Evolutionary conservation across 179 eudicot species (phyloP), one percentile per base, ranked within the genome.

Genomic region (Carnegiea gigantea): DNA sequence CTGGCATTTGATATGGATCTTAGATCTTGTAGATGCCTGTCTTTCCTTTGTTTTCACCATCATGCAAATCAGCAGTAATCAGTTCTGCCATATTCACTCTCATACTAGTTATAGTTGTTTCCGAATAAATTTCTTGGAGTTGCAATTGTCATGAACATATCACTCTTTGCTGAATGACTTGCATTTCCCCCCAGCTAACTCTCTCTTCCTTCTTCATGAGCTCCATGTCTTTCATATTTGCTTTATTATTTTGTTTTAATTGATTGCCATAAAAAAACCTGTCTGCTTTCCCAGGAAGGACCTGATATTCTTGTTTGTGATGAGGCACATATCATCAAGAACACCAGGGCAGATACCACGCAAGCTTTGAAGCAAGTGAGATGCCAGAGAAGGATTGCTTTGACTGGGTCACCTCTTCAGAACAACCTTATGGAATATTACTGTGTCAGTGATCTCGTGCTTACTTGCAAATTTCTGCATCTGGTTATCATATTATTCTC

Each of bases 391-490:
- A 90, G 99, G 88, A 97, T 97, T 81, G 99, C 99, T 70, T 86
- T 97, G 84, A 97, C 99, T 77, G 99, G 99, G 84, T 97, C 99
- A 44, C 99, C 99, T 78, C 95, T 97, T 79, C 99, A 97, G 89
- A 97, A 97, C 89, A 97, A 97, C 86, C 94, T 97, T 77, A 97
- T 97, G 99, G 99, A 97, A 83, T 97, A 97, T 83, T 97, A 93
- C 82, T 97, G 99, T 89, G 99, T 97, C 80, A 88, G 98, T 86
- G 54, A 77, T 48, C 77, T 80, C 24, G 77, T 73, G 33, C 21
- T 49, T 78, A 65, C 46, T n/a, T 30, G 68, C 30, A 75, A 17
- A 46, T 12, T 49, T 59, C 65, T 72, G 46, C 44, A 23, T 57
- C 78, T 65, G 14, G 14, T 44, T 68, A 12, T 10, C 9, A 10